Percentiles rank a stretch among this genome's conserved stretches.
Evolutionary conservation across 345 rosid genomes (phyloP).

Genomic region (Gossypium turneri): DNA sequence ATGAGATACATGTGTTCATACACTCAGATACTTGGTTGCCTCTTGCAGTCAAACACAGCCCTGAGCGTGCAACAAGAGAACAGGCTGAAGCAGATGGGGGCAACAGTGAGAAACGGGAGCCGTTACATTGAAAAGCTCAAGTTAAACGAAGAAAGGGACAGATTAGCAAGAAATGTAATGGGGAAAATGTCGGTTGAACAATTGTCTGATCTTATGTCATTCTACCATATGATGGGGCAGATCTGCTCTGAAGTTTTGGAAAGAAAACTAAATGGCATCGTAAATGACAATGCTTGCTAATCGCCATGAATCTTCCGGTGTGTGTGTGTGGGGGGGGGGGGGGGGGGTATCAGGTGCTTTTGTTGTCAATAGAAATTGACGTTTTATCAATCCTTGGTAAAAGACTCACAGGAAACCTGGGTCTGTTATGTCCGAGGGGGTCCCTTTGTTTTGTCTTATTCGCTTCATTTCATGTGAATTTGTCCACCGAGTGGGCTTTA

Average conservation of each 20-base stretch:
- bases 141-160: background rate
- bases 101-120: background rate
- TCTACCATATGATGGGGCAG: background rate
- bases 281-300: background rate
- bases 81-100: conserved; percentile 2
- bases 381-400: background rate
- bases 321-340: background rate
- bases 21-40: background rate
- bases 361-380: background rate
- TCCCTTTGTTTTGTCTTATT: background rate
- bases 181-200: background rate
- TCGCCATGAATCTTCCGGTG: background rate
- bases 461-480: background rate
- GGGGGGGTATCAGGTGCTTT: background rate
- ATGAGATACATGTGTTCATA: background rate
- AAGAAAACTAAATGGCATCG: background rate
- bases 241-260: background rate
- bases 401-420: background rate
- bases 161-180: background rate
- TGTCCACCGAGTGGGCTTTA: background rate
- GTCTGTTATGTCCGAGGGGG: background rate
- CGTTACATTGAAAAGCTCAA: background rate
- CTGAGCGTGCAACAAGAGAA: background rate
- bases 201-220: background rate
- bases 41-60: background rate